Conservation (phyloP, 176 grass and related monocot species). For the Cymbopogon citratus region DNA sequence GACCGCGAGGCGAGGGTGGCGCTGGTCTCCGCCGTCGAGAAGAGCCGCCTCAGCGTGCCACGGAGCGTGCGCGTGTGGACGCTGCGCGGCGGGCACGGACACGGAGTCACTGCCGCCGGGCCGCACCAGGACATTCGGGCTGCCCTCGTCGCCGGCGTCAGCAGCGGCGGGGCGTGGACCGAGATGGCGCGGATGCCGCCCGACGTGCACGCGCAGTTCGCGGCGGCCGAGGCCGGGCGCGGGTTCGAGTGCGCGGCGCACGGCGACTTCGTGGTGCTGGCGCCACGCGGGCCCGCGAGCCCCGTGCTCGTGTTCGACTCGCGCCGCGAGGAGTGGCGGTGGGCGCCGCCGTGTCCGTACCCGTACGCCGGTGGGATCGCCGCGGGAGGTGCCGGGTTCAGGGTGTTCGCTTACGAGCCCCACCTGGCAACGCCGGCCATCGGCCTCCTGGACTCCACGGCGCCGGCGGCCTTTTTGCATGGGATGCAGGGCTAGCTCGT, state of each 20-base stretch:
- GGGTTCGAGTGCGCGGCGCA: slow-evolving; percentile 82
- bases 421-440: slow-evolving; percentile 85
- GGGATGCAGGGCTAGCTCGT: slow-evolving; percentile 41
- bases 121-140: no score
- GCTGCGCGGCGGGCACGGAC: slow-evolving; percentile 21
- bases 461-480: slow-evolving; percentile 37
- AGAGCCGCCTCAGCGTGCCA: slow-evolving; percentile 87
- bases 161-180: slow-evolving; percentile 40
- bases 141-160: no score
- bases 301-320: slow-evolving; percentile 69
- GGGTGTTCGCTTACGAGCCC: slow-evolving; percentile 66
- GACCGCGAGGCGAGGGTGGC: slow-evolving; percentile 40
- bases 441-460: slow-evolving; percentile 64
- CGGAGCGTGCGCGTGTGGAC: slow-evolving; percentile 84
- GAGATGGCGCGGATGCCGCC: slow-evolving; percentile 79
- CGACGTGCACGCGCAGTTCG: slow-evolving; percentile 64
- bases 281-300: slow-evolving; percentile 5
- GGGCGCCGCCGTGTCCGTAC: slow-evolving; percentile 68
- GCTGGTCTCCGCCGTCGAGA: slow-evolving; percentile 82
- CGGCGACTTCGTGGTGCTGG: slow-evolving; percentile 59
- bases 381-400: slow-evolving; percentile 30
- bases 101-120: not conserved
- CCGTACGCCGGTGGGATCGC: slow-evolving; percentile 10
- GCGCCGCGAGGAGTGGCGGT: slow-evolving; percentile 59
- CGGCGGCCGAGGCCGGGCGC: slow-evolving; percentile 34